Percentiles rank a stretch among this genome's conserved stretches.
Conservation (phyloP, 1,284 basidiomycete species). For the Ganoderma leucocontextum region DNA sequence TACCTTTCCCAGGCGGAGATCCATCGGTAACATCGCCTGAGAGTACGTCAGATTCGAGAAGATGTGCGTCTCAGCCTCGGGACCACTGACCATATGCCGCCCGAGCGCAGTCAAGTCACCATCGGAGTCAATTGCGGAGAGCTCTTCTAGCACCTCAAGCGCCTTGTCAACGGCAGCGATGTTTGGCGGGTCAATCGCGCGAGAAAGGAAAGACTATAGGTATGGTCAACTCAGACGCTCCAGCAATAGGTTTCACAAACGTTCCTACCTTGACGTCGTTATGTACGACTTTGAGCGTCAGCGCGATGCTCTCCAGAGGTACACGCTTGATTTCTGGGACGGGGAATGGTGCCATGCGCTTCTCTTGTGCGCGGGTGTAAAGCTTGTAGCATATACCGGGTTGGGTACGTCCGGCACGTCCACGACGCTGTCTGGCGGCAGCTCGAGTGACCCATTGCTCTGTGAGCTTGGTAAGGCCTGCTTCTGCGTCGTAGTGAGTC, state of each 20-base stretch:
- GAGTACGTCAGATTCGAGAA: constrained; percentile 17
- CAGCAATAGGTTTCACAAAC: constrained; percentile 5
- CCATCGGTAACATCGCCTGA: constrained; percentile 85
- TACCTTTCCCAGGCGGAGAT: constrained; percentile 90
- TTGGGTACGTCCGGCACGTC: constrained; percentile 90
- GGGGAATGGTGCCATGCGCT: constrained; percentile 77
- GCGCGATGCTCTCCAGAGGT: constrained; percentile 84
- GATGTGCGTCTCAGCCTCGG: constrained; percentile 13
- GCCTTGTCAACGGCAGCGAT: constrained; percentile 83
- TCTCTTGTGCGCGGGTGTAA: constrained; percentile 81
- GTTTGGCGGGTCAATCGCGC: constrained; percentile 88
- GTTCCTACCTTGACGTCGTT: constrained; percentile 77
- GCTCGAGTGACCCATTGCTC: constrained; percentile 88
- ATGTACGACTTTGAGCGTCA: constrained; percentile 86
- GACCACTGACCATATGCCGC: constrained; percentile 70
- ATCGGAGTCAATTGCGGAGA: constrained; percentile 78
- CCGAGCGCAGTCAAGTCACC: constrained; percentile 85
- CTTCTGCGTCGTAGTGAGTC: constrained; percentile 82
- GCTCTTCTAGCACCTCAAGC: constrained; percentile 76
- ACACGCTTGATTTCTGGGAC: constrained; percentile 92
- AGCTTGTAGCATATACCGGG: constrained; percentile 88
- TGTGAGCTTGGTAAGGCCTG: constrained; percentile 77
- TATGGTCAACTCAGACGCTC: constrained; percentile 25
- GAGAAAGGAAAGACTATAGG: constrained; percentile 60
- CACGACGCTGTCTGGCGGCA: constrained; percentile 85